Conservation (phyloP, 371 early-diverging fungal species). For the Syncephalastrum monosporum region DNA sequence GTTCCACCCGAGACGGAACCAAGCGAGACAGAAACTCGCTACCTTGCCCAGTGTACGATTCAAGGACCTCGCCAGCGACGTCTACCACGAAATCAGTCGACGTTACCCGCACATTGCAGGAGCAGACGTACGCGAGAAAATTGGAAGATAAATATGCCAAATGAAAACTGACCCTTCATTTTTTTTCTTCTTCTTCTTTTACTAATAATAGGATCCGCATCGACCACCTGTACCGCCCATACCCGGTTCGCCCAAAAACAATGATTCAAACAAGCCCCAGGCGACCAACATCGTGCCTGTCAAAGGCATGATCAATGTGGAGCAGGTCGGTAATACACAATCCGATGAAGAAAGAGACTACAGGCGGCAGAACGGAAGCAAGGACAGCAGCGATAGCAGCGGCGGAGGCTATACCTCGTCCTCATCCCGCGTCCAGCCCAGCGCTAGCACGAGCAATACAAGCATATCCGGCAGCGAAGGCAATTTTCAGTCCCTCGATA, state of each 20-base stretch:
- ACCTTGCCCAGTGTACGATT: slow-evolving; percentile 84
- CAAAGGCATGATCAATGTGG: slow-evolving; percentile 49
- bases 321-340: slow-evolving; percentile 19
- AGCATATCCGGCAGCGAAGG: slow-evolving; percentile 32
- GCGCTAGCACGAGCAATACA: slow-evolving; percentile 14
- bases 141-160: not conserved
- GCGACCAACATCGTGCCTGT: slow-evolving; percentile 49
- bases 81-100: slow-evolving; percentile 80
- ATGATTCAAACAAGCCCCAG: slow-evolving; percentile 28
- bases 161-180: slow-evolving; percentile 1
- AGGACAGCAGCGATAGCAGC: slow-evolving; percentile 7
- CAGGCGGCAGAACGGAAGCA: not conserved
- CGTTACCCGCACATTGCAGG: slow-evolving; percentile 64
- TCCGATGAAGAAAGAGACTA: slow-evolving; percentile 30
- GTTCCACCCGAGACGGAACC: slow-evolving; percentile 95
- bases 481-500: slow-evolving; percentile 69
- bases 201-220: slow-evolving; percentile 8
- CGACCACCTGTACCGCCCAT: slow-evolving; percentile 42
- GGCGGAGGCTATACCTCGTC: slow-evolving; percentile 1
- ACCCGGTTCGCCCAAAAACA: slow-evolving; percentile 14
- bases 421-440: slow-evolving; percentile 1
- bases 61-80: slow-evolving; percentile 90
- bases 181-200: too few relatives aligned
- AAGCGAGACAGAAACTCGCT: slow-evolving; percentile 95
- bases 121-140: slow-evolving; percentile 21